Percentiles rank a stretch among this genome's conserved stretches.
These are phyloP conservation scores for Trypanosoma platydactyli DNA, from an alignment of 208 protist genomes.

Conservation along the genomic window DNA sequence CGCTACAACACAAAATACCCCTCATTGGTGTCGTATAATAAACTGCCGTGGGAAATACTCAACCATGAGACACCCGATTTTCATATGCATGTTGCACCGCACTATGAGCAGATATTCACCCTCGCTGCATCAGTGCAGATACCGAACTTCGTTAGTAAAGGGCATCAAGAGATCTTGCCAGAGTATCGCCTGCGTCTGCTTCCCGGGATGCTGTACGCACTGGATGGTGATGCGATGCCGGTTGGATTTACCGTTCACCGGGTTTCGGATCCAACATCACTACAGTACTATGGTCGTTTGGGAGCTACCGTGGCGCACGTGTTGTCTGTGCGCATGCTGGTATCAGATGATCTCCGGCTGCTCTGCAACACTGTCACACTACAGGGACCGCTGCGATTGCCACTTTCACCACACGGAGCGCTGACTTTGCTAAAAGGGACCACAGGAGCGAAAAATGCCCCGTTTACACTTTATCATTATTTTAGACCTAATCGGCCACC, in stretches of 20 bases:
- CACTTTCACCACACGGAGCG: constrained; percentile 35
- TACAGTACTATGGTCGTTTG: constrained; percentile 87
- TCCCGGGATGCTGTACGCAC: constrained; percentile 71
- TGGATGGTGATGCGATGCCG: constrained; percentile 37
- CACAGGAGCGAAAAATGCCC: neutral
- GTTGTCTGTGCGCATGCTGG: constrained; percentile 47
- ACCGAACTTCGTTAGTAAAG: constrained; percentile 41
- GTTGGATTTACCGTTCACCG: constrained; percentile 48
- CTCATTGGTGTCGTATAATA: constrained; percentile 87
- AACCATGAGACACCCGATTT: constrained; percentile 69
- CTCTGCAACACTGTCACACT: constrained; percentile 74
- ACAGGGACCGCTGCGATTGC: constrained; percentile 26
- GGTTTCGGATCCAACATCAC: constrained; percentile 55
- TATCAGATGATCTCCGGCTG: constrained; percentile 75
- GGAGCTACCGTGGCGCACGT: constrained; percentile 46
- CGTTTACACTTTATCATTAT: constrained; percentile 79
- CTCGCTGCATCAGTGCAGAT: constrained; percentile 57
- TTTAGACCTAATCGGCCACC: constrained; percentile 79
- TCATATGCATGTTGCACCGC: constrained; percentile 80
- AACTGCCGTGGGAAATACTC: constrained; percentile 84
- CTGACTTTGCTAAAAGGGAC: constrained; percentile 29
- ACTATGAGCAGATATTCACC: constrained; percentile 79
- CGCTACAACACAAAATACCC: constrained; percentile 84
- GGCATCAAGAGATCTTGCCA: constrained; percentile 43
- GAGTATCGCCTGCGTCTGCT: constrained; percentile 66